Base-by-base conservation (phyloP, 345 rosid species). In the Camelina laxa region DNA sequence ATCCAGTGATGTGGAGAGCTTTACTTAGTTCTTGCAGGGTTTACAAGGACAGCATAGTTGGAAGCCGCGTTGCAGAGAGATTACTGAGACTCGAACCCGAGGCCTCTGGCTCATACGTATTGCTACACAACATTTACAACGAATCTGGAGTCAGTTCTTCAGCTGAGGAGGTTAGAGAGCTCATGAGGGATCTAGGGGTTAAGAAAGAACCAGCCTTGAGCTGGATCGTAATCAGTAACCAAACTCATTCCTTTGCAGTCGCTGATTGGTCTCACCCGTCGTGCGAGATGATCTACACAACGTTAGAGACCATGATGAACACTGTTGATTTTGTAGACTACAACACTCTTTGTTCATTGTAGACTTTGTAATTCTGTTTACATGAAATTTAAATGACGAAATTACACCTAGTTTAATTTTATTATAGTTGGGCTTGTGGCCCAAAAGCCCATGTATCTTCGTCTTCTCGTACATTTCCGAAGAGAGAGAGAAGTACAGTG, bases 171-270 rank as follows among this genome's bases (percentile, higher is more conserved):
- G 75, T 81, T 14, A 83, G 82, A 71, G 81, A 71, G 27, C 11
- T 76, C 65, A 84, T 87, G 88, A 75, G 53, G 72, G 75, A 68
- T 31, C 69, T 64, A 53, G 78, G 83, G 15, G 69, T 87, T 16
- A 87, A 66, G 79, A 87, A 87, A 78, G 84, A 87, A 70, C 86
- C 90, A 15, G 88, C 85, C 27, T 50, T 78, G 20, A 87, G 90
- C 74, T 81, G 83, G 84, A 81, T 87, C 49, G 64, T 80, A 67
- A 81, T 81, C 6, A 60, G 79, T 53, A 76, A 60, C 38, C 19
- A 66, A 60, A 16, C 81, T 53, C 83, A 80, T 82, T 76, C 60
- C 0, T 82, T 81, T 24, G 16, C 41, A 1, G 74, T 62, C 8
- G 78, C 76, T 55, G 83, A 80, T 64, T 65, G n/a, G 38, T 78